Base-by-base conservation (phyloP, 495 filamentous ascomycete genomes). In the Friedmanniomyces endolithicus region DNA sequence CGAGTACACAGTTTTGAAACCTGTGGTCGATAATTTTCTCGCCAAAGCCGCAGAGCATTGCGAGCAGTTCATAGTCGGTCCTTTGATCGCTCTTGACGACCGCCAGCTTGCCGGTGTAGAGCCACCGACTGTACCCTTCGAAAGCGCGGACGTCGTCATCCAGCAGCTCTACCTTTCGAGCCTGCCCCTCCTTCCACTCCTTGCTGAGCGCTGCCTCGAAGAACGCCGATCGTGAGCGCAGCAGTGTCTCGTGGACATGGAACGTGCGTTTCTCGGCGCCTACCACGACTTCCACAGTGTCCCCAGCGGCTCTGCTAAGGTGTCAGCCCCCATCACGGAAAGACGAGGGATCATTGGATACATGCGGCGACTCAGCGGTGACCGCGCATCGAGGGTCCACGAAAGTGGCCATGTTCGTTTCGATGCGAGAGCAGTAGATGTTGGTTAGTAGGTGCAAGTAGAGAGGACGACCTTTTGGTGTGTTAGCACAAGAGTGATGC, bases 121-220 rank as follows among this genome's bases (percentile, higher is more conserved):
- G 44, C 50, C 50, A 62, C 31, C 54, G 56, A 9, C 20, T 12
- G 46, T 62, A 62, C 16, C 51, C 9, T 7, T 50, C 25, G 39
- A 59, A 44, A 3, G 14, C 23, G 20, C 34, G 34, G 1, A 40
- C 37, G 23, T 58, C 50, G 16, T 62, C 59, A 17, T 59, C 50
- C 19, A 29, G 50, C 1, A 62, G 51, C 16, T 45, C 27, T 17
- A 62, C 49, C 1, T 11, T 27, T 8, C 59, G 50, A 2, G 46
- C 31, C 16, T 44, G 16, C 1, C 22, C 52, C 37, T 58, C 50
- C 1, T 0, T 45, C 56, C 50, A 58, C 12, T 55, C 50, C 12
- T 55, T 58, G 14, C 33, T 55, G 6, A 62, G 22, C 9, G 56
- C 59, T 11, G 59, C 56, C 12, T 52, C 23, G 56, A 62, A 59